Conservation (phyloP, 2,329 filamentous ascomycete species). For the Trichophyton equinum region DNA sequence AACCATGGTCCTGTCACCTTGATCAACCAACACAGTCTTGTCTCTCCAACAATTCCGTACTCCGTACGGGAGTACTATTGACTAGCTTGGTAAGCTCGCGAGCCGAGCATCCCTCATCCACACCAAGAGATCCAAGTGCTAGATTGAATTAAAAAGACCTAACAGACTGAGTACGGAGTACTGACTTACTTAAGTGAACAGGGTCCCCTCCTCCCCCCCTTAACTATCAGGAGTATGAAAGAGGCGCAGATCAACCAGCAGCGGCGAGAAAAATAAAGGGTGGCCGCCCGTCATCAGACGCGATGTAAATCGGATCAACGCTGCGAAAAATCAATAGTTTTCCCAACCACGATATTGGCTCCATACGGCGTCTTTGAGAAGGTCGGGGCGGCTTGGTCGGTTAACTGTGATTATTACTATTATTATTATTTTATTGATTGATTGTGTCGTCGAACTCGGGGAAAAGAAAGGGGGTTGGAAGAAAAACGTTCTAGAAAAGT, state of each 20-base stretch:
- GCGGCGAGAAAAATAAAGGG: no score
- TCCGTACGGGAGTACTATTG: not conserved
- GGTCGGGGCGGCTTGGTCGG: not conserved
- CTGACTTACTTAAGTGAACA: not conserved
- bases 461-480: not conserved
- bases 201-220: not conserved
- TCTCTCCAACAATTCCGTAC: not conserved
- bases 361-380: not conserved
- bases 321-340: conserved; percentile 1
- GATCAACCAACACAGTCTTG: not conserved
- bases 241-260: not conserved
- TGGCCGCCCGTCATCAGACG: not conserved
- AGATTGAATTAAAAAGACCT: no score
- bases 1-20: not conserved
- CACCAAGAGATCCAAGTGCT: no score
- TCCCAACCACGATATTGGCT: not conserved
- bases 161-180: no score
- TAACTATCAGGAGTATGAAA: not conserved
- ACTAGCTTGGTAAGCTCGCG: not conserved
- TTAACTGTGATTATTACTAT: not conserved
- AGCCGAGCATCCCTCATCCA: not conserved
- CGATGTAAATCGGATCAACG: not conserved
- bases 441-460: no score
- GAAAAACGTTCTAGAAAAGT: not conserved
- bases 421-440: not conserved